These are phyloP conservation scores for Thelephora terrestris DNA, from an alignment of 1,284 basidiomycete species.

Conservation along the genomic window DNA sequence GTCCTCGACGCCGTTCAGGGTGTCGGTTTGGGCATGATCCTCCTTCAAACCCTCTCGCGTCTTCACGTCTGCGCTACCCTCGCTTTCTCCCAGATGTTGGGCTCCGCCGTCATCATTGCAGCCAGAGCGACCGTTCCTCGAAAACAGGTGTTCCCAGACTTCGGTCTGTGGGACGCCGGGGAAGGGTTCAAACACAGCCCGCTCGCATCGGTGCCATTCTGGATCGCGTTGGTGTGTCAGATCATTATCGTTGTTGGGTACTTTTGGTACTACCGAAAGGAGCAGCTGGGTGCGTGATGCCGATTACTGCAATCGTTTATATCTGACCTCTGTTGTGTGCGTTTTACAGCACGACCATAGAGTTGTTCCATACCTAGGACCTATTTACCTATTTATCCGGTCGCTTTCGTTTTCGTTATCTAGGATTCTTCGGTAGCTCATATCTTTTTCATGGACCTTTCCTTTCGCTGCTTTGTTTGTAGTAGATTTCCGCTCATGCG, in stretches of 20 bases:
- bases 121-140: slow-evolving; percentile 82
- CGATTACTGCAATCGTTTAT: too few relatives aligned
- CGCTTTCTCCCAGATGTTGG: slow-evolving; percentile 78
- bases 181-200: slow-evolving; percentile 67
- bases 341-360: too few relatives aligned
- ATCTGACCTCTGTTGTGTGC: too few relatives aligned
- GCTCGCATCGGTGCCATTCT: slow-evolving; percentile 75
- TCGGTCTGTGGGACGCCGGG: slow-evolving; percentile 74
- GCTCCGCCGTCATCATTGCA: slow-evolving; percentile 74
- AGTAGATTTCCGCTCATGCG: too few relatives aligned
- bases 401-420: too few relatives aligned
- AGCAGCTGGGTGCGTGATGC: slow-evolving; percentile 49
- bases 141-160: slow-evolving; percentile 84
- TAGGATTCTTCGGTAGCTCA: too few relatives aligned
- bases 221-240: slow-evolving; percentile 75
- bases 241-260: slow-evolving; percentile 82
- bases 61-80: slow-evolving; percentile 89
- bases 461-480: too few relatives aligned
- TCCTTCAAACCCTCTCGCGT: slow-evolving; percentile 84
- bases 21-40: slow-evolving; percentile 88
- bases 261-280: slow-evolving; percentile 91
- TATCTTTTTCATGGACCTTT: too few relatives aligned
- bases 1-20: slow-evolving; percentile 89
- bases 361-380: too few relatives aligned
- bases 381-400: too few relatives aligned